These are phyloP conservation scores for Fusarium paranaense DNA, from an alignment of 2,329 filamentous ascomycete genomes.

Conservation along the genomic window DNA sequence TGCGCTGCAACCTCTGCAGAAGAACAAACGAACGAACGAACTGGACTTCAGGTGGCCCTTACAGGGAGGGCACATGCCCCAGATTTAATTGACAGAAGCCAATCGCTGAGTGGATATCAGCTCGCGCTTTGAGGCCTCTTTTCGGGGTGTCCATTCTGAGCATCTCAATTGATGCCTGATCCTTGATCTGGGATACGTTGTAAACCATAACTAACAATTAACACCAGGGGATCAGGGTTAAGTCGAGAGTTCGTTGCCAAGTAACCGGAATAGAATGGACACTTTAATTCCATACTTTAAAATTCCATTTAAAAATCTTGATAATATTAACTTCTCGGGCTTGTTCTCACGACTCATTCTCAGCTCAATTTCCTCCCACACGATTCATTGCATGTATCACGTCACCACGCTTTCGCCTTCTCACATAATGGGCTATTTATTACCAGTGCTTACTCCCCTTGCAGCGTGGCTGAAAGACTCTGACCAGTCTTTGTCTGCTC, in stretches of 20 bases:
- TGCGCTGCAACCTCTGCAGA: not conserved
- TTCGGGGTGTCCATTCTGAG: not conserved
- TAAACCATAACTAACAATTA: slow-evolving; percentile 2
- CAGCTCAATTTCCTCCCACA: not conserved
- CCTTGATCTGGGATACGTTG: slow-evolving; percentile 8
- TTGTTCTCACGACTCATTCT: not conserved
- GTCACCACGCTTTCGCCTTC: not conserved
- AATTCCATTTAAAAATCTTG: not conserved
- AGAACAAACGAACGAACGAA: not conserved
- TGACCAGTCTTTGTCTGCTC: not conserved
- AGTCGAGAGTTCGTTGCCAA: too few relatives aligned
- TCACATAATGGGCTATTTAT: not conserved
- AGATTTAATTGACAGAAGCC: slow-evolving; percentile 8
- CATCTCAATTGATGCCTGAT: slow-evolving; percentile 29
- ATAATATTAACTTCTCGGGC: not conserved
- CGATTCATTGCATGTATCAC: not conserved
- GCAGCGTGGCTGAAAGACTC: not conserved
- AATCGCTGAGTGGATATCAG: slow-evolving; percentile 17
- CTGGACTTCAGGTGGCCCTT: not conserved
- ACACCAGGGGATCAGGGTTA: too few relatives aligned
- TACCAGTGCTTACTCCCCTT: slow-evolving; percentile 1
- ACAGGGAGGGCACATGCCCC: not conserved
- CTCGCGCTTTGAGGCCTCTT: slow-evolving; percentile 6
- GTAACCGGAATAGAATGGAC: not conserved
- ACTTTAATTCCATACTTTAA: not conserved